Base-by-base conservation (phyloP, 1,284 basidiomycete genomes). In the Puccinia hordei region DNA sequence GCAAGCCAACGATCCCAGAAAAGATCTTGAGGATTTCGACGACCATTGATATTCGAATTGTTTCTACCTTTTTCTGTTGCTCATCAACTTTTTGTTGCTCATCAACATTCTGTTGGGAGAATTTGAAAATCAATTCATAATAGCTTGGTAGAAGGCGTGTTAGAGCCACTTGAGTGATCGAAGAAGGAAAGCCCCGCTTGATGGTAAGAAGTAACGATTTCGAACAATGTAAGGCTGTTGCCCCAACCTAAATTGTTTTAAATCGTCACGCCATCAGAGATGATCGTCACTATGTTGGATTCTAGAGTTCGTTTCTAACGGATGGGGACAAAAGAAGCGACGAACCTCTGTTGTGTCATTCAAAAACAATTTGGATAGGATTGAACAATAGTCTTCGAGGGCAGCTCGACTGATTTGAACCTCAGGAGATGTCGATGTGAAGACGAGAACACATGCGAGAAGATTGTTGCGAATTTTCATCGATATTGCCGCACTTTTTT, bases 311-410 rank as follows among this genome's bases (percentile, higher is more conserved):
- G 13, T n/a, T n/a, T n/a, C n/a, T n/a, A n/a, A n/a, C n/a, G n/a
- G n/a, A n/a, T n/a, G n/a, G n/a, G n/a, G n/a, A n/a, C n/a, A 15
- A 46, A 63, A 35, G 19, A 77, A 61, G 24, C 19, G 1, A 2
- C 78, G n/a, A 27, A 80, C 78, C 59, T 80, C 78, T 2, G 33
- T 38, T 33, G 57, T n/a, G 35, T 80, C 78, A 22, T 69, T 85
- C 33, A 92, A 87, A 83, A 85, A 82, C 44, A 91, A 93, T 82
- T 95, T 92, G 0, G 91, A 90, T 59, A 97, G 91, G 80, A 94
- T 86, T 85, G 91, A 93, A 84, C 92, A 95, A 24, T 90, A 90
- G 83, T 94, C 92, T 83, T 96, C 95, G 27, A 97, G 88, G 10
- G 92, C 90, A 2, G 90, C 89, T 81, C 90, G 89, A 74, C 93